A percentile compares a stretch with the other conserved stretches of the same genome.
Conservation (phyloP, 345 rosid species). For the Laguncularia racemosa region DNA sequence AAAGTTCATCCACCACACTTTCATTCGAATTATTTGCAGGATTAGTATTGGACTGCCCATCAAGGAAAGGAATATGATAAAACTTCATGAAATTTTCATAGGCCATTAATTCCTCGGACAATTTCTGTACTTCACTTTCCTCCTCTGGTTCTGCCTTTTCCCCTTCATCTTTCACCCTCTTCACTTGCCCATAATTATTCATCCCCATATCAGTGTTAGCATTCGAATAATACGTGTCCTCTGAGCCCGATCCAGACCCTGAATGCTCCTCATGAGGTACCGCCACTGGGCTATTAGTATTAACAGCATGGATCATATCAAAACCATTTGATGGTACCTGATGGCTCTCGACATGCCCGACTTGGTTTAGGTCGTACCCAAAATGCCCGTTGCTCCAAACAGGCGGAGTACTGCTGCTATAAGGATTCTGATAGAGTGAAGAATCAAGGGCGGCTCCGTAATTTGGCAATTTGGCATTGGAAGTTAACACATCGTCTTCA, state of each 20-base stretch:
- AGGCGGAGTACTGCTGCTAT: background rate
- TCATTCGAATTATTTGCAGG: slow-evolving; percentile 27
- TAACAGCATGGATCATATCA: background rate
- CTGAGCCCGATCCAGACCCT: slow-evolving; percentile 18
- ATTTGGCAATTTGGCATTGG: background rate
- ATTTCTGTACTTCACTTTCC: slow-evolving; percentile 35
- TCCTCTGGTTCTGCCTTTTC: slow-evolving; percentile 25
- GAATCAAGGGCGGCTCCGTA: slow-evolving; percentile 2
- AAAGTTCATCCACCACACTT: slow-evolving; percentile 46
- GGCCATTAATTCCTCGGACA: slow-evolving; percentile 68
- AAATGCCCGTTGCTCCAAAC: slow-evolving; percentile 11
- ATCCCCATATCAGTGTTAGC: no score
- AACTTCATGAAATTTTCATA: slow-evolving; percentile 70
- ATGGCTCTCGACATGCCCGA: slow-evolving; percentile 1
- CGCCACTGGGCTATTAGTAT: slow-evolving; percentile 7
- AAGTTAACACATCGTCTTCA: slow-evolving; percentile 24
- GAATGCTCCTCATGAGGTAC: slow-evolving; percentile 22
- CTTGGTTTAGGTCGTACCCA: slow-evolving; percentile 29
- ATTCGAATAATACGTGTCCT: background rate
- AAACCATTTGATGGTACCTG: background rate
- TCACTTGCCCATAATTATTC: no score
- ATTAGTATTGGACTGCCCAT: slow-evolving; percentile 39
- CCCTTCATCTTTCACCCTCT: slow-evolving; percentile 7
- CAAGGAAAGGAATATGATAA: slow-evolving; percentile 66
- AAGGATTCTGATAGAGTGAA: background rate